Base-by-base conservation (phyloP, 306 rosid genomes). In the Neltuma alba region DNA sequence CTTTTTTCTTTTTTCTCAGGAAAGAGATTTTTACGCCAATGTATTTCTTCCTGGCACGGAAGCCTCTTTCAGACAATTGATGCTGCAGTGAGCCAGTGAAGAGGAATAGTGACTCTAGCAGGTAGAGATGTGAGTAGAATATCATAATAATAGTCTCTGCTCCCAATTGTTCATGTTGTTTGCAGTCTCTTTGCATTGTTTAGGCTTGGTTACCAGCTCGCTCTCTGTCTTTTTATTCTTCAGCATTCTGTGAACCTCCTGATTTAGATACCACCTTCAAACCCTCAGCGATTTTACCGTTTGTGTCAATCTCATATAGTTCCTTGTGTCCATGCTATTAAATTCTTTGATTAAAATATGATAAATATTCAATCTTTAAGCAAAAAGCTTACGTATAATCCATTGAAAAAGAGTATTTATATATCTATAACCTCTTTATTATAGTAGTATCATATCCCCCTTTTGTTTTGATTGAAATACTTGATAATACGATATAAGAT, bases 21-120 rank as follows among this genome's bases (percentile, higher is more conserved):
- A 93, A 50, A 73, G 99, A 93, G 85, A 93, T 95, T 70, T 95
- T 95, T 86, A 95, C 99, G 4, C 98, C 99, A 20, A 79, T 93
- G 96, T 95, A 95, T 81, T 95, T 95, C 94, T 95, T 95, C 87
- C 75, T 95, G 92, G 99, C 88, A 2, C 86, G 90, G 82, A 95
- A 95, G 89, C 96, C 97, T 14, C 67, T 55, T 50, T 82, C 91
- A 28, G 72, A 65, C 68, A 80, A 28, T 71, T 57, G 78, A 23
- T 31, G 14, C 54, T 74, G 58, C 60, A 15, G 76, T 7, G 27
- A 52, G 23, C n/a, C 55, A 6, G 21, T 33, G 37, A 27, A 8
- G 38, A 28, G 62, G 60, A 69, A 74, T 33, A 7, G 44, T 57
- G 79, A 71, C 70, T 72, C 41, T 41, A 38, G 61, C 44, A 23